These are phyloP conservation scores for Sicyos edulis DNA, from an alignment of 306 rosid genomes.

Conservation along the genomic window DNA sequence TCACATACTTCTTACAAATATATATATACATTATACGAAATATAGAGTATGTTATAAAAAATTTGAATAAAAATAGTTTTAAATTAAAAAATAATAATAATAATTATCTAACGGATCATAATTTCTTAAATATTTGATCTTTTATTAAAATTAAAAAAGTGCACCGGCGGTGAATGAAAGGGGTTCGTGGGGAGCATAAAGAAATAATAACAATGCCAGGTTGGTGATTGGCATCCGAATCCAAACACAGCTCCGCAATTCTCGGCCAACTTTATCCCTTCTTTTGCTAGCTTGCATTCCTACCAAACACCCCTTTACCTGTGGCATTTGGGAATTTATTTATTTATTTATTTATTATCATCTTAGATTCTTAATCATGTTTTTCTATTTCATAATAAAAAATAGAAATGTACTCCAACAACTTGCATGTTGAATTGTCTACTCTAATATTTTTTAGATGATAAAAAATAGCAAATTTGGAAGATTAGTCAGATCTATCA, in stretches of 20 bases:
- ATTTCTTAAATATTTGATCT: too few species aligned
- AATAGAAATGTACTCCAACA: not conserved
- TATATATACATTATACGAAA: too few species aligned
- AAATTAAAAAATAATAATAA: too few species aligned
- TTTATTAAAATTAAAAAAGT: not conserved
- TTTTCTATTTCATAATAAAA: too few species aligned
- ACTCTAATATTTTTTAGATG: too few species aligned
- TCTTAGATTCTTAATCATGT: not conserved
- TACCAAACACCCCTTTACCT: not conserved
- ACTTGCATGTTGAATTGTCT: not conserved
- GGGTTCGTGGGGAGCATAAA: slow-evolving; percentile 4
- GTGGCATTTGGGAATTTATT: not conserved
- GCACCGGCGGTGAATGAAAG: not conserved
- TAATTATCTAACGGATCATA: too few species aligned
- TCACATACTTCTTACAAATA: too few species aligned
- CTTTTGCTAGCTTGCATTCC: slow-evolving; percentile 6
- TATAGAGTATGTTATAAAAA: too few species aligned
- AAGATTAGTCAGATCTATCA: too few species aligned
- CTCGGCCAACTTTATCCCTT: not conserved
- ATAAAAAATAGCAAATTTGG: too few species aligned
- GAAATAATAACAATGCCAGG: not conserved
- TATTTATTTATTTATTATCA: too few species aligned
- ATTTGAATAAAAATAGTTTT: too few species aligned
- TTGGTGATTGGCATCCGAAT: slow-evolving; percentile 13
- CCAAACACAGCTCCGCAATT: slow-evolving; percentile 5